phyloP scores from a whole-genome alignment of 2,329 filamentous ascomycete species.

The Colletotrichum lindemuthianum region DNA sequence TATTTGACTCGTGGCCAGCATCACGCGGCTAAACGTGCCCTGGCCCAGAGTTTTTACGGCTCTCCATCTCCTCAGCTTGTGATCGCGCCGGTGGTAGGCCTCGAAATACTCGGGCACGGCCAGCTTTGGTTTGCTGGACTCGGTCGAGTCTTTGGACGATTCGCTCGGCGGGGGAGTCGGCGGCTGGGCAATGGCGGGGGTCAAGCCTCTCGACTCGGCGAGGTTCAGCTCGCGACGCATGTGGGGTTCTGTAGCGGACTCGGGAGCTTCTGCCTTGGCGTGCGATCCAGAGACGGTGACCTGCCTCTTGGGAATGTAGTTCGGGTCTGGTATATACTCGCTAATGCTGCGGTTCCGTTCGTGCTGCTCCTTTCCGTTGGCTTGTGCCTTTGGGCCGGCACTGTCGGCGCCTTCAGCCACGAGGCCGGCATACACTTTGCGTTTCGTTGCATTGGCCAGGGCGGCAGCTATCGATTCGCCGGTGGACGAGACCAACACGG shows the following conservation, averaged over 20 bases:
- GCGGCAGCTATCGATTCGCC: slow-evolving; percentile 64
- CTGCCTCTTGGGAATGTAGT: slow-evolving; percentile 75
- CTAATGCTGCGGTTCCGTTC: slow-evolving; percentile 84
- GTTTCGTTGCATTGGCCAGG: slow-evolving; percentile 62
- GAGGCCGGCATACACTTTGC: slow-evolving; percentile 65
- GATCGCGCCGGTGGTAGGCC: slow-evolving; percentile 71
- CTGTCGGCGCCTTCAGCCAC: slow-evolving; percentile 43
- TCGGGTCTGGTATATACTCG: slow-evolving; percentile 82
- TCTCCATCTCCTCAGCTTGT: slow-evolving; percentile 80
- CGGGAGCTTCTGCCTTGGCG: slow-evolving; percentile 50
- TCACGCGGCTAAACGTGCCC: slow-evolving; percentile 94
- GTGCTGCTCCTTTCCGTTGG: slow-evolving; percentile 36
- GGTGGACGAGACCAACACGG: slow-evolving; percentile 60
- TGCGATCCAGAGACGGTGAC: slow-evolving; percentile 77
- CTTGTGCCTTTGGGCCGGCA: slow-evolving; percentile 38
- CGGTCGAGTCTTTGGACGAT: slow-evolving; percentile 62
- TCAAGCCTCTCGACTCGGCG: slow-evolving; percentile 80
- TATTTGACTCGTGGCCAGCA: slow-evolving; percentile 85
- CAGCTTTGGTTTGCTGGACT: slow-evolving; percentile 52
- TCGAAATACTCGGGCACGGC: slow-evolving; percentile 72
- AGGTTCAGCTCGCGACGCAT: slow-evolving; percentile 83
- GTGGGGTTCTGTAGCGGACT: slow-evolving; percentile 53
- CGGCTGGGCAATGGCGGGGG: slow-evolving; percentile 65
- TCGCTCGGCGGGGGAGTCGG: slow-evolving; percentile 88
- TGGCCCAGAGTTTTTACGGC: slow-evolving; percentile 85